phyloP scores from a whole-genome alignment of 345 rosid genomes.

The Euclidium syriacum region DNA sequence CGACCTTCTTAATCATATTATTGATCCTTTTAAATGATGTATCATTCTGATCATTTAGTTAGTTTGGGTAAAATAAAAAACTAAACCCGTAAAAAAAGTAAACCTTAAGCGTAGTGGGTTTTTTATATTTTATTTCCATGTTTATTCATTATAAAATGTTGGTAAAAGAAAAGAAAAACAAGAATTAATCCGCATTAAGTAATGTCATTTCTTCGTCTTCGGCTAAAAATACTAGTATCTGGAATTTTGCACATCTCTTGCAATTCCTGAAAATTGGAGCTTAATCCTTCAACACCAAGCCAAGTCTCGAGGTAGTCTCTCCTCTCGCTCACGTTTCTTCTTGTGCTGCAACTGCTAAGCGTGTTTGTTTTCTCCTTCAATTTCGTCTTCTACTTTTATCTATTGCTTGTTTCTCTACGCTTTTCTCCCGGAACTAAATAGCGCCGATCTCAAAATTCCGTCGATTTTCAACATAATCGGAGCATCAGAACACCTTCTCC shows the following conservation, averaged over 20 bases:
- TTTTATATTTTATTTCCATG: too few relatives aligned
- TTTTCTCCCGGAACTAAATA: not conserved
- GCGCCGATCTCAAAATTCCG: conserved; percentile 12
- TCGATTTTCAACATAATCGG: not conserved
- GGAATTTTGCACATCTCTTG: not conserved
- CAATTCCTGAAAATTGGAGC: not conserved
- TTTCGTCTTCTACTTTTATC: conserved; percentile 7
- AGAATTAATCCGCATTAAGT: not conserved
- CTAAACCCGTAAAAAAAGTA: too few relatives aligned
- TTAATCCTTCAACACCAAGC: conserved; percentile 11
- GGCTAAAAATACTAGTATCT: not conserved
- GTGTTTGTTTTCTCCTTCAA: not conserved
- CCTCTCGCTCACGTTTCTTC: not conserved
- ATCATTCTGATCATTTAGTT: too few relatives aligned
- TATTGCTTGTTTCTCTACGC: not conserved
- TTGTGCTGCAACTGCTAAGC: not conserved
- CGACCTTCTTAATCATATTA: too few relatives aligned
- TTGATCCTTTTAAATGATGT: too few relatives aligned
- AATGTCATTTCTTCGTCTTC: not conserved
- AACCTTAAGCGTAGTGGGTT: too few relatives aligned
- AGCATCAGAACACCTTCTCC: not conserved
- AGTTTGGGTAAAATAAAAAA: too few relatives aligned
- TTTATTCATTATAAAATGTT: too few relatives aligned
- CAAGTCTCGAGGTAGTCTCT: conserved; percentile 15
- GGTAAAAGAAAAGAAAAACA: not conserved